Evolutionary conservation across 768 basidiomycete species (phyloP).

Genomic region (Russula compacta): DNA sequence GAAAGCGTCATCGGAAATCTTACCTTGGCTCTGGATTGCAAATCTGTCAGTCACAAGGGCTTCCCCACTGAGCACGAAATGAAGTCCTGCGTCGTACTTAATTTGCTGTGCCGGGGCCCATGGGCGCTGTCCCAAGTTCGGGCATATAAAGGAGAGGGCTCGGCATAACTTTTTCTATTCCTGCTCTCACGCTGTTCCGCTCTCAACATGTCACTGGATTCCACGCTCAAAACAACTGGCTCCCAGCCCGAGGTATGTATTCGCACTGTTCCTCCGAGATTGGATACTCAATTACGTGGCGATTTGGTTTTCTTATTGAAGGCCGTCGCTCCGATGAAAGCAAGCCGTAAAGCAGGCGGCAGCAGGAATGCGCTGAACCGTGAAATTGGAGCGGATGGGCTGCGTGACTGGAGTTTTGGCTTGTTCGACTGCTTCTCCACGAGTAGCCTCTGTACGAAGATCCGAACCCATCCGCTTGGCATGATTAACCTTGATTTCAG

Average conservation of each 20-base stretch:
- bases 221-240: neutral
- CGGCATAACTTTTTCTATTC: neutral
- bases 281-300: neutral
- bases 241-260: slow-evolving; percentile 8
- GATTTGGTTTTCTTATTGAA: neutral
- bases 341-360: neutral
- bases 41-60: neutral
- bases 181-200: neutral
- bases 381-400: slow-evolving; percentile 23
- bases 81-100: neutral
- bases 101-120: neutral
- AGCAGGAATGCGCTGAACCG: slow-evolving; percentile 23
- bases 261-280: neutral
- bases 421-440: slow-evolving; percentile 23
- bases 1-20: neutral
- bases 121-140: neutral
- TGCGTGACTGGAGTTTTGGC: slow-evolving; percentile 28
- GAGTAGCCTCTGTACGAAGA: slow-evolving; percentile 23
- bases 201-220: neutral
- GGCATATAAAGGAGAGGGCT: neutral
- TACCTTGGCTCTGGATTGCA: neutral
- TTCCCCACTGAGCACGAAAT: neutral
- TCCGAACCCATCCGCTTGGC: neutral
- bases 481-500: slow-evolving; percentile 21
- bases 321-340: neutral